Evolutionary conservation across 2,329 filamentous ascomycete genomes (phyloP).

Genomic region (Phialophora chinensis): DNA sequence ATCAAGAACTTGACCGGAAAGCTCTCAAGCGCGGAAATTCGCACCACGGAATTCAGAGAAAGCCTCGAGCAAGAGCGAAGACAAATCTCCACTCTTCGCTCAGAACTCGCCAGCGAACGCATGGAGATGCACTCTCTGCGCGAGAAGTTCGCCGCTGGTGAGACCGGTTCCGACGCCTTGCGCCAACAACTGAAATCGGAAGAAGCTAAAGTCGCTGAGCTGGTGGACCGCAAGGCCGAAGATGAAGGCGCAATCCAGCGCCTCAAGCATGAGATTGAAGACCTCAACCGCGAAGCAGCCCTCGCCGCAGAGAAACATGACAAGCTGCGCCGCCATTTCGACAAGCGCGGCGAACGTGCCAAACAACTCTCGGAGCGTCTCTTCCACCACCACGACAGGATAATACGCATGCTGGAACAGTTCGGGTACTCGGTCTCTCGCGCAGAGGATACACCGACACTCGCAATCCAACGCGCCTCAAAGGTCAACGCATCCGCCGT

Average conservation of each 20-base stretch:
- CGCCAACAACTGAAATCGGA: conserved; percentile 76
- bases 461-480: conserved; percentile 75
- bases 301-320: conserved; percentile 43
- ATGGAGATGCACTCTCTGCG: conserved; percentile 72
- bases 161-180: conserved; percentile 80
- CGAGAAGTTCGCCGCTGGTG: conserved; percentile 76
- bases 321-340: conserved; percentile 61
- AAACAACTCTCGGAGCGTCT: conserved; percentile 84
- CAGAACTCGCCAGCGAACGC: conserved; percentile 69
- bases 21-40: conserved; percentile 58
- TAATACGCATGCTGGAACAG: conserved; percentile 82
- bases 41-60: conserved; percentile 61
- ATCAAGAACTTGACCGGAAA: conserved; percentile 60
- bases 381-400: conserved; percentile 80
- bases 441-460: conserved; percentile 65
- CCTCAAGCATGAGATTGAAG: conserved; percentile 75
- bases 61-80: conserved; percentile 56
- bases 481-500: conserved; percentile 58
- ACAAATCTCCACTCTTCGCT: conserved; percentile 53
- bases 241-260: conserved; percentile 77
- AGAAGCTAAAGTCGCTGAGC: conserved; percentile 70
- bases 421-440: conserved; percentile 82
- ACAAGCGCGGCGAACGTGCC: conserved; percentile 72
- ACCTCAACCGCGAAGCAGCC: conserved; percentile 65
- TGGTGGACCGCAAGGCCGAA: conserved; percentile 74